Evolutionary conservation across 2,329 filamentous ascomycete genomes (phyloP), one percentile per base, ranked within the genome.

Genomic region (Biscogniauxia marginata): DNA sequence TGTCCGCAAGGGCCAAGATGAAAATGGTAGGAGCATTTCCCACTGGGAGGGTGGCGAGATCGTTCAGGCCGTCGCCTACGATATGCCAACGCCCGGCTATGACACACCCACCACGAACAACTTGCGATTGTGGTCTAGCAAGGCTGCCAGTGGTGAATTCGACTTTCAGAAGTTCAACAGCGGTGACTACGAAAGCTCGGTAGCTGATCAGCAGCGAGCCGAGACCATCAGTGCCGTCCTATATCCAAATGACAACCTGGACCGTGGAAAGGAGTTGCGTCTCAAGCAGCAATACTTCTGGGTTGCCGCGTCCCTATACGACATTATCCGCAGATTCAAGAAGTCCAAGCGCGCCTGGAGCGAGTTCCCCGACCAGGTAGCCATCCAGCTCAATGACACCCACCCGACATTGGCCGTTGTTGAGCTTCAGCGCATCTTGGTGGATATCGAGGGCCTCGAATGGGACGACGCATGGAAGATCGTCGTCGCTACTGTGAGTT

Each of bases 201-300:
- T 99, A 43, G 91, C 90, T n/a, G 95, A 99, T 65, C 92, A 98
- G 76, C 95, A 99, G 79, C 89, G 91, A 56, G 95, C 95, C n/a
- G 95, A 99, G 79, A 98, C 93, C 54, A 99, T 99, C 77, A 97
- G 93, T 52, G 93, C 93, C 25, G 95, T 99, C 13, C 78, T 99
- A 46, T 99, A 99, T 71, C 95, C 95, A 58, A 99, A 99, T 70
- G 93, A 98, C 75, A 98, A 96, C 75, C 84, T 99, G 46, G 93
- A 98, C 64, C 85, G 92, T 63, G 95, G 95, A 61, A 99, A 99
- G 76, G 95, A 99, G 79, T 85, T 99, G 61, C 91, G 95, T 53
- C 77, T 99, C 74, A 99, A 99, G 84, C 95, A 99, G 75, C 95
- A 99, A 74, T 99, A 99, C 82, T 99, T 99, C 79, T 99, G 95